phyloP scores from a whole-genome alignment of 1,284 basidiomycete species.

The Tylopilus sp. region DNA sequence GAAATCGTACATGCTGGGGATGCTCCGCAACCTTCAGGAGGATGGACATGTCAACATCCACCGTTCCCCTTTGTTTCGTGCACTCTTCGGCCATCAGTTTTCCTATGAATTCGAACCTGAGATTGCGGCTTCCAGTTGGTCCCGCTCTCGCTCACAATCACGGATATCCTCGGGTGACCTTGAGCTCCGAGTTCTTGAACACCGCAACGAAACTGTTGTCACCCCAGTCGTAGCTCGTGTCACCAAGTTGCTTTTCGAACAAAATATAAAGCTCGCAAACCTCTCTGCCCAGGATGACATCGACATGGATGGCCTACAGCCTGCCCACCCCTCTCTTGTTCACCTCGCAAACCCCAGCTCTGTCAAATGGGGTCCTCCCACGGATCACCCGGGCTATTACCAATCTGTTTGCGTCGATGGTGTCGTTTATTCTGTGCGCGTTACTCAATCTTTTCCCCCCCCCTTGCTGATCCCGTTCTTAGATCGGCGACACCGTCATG shows the following conservation, averaged over 20 bases:
- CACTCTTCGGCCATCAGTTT: constrained; percentile 25
- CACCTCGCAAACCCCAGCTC: constrained; percentile 45
- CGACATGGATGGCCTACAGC: constrained; percentile 25
- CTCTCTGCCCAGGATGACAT: constrained; percentile 21
- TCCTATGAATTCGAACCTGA: constrained; percentile 21
- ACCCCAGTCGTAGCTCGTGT: constrained; percentile 47
- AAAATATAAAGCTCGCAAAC: constrained; percentile 39
- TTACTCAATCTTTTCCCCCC: constrained; percentile 4
- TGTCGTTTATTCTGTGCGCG: constrained; percentile 47
- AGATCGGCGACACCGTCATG: constrained; percentile 60
- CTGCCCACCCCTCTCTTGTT: constrained; percentile 24
- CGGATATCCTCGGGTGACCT: constrained; percentile 14
- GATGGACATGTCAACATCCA: constrained; percentile 31
- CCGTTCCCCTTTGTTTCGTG: constrained; percentile 34
- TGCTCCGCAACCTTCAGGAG: constrained; percentile 35
- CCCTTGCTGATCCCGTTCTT: constrained; percentile 3
- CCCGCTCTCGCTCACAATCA: constrained; percentile 15
- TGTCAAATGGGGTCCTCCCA: constrained; percentile 46
- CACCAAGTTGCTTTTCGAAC: constrained; percentile 45
- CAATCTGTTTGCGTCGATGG: constrained; percentile 50
- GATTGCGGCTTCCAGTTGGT: constrained; percentile 13
- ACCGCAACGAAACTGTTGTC: constrained; percentile 43
- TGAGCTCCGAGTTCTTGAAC: constrained; percentile 39
- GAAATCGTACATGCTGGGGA: constrained; percentile 38
- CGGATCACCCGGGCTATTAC: constrained; percentile 36